A percentile compares a stretch with the other conserved stretches of the same genome.
phyloP scores from a whole-genome alignment of 2,329 filamentous ascomycete genomes.

The Ophiognomonia clavigignenti-juglandacearum region DNA sequence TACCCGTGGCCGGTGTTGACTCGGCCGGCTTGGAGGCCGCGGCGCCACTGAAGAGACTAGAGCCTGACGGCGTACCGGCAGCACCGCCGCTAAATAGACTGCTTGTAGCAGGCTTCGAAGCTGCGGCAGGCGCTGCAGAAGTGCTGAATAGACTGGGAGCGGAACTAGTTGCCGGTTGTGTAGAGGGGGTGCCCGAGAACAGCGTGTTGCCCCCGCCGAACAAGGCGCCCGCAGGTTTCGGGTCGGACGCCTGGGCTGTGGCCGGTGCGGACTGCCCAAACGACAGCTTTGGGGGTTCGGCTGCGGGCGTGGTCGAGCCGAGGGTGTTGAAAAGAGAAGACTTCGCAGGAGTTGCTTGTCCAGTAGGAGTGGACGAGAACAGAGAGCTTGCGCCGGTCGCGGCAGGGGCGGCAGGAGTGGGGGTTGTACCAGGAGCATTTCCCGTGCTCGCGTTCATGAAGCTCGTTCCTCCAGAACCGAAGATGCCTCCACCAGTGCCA shows the following conservation, averaged over 20 bases:
- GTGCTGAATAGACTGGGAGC: slow-evolving; percentile 5
- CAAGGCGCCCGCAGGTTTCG: slow-evolving; percentile 1
- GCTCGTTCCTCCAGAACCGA: slow-evolving; percentile 11
- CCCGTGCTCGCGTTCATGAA: slow-evolving; percentile 24
- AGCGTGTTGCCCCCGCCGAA: slow-evolving; percentile 14
- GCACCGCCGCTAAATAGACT: slow-evolving; percentile 6
- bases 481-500: slow-evolving; percentile 3
- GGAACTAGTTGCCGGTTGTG: slow-evolving; percentile 12
- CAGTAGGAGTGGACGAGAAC: slow-evolving; percentile 20
- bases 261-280: slow-evolving; percentile 13
- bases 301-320: slow-evolving; percentile 49
- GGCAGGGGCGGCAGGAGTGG: slow-evolving; percentile 16
- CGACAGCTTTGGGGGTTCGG: slow-evolving; percentile 24
- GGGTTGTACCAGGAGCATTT: slow-evolving; percentile 1
- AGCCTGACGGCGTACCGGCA: slow-evolving; percentile 1
- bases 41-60: slow-evolving; percentile 11
- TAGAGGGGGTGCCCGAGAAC: slow-evolving; percentile 6
- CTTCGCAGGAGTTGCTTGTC: slow-evolving; percentile 40
- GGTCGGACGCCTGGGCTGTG: slow-evolving; percentile 4
- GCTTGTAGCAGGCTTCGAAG: slow-evolving; percentile 16
- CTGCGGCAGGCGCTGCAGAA: slow-evolving; percentile 5
- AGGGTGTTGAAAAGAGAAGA: slow-evolving; percentile 38
- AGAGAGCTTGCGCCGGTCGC: slow-evolving; percentile 16
- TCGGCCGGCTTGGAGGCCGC: slow-evolving; percentile 22
- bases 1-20: slow-evolving; percentile 20